A percentile compares a stretch with the other conserved stretches of the same genome.
These are phyloP conservation scores for Exserohilum turcica DNA, from an alignment of 2,329 filamentous ascomycete genomes.

Conservation along the genomic window DNA sequence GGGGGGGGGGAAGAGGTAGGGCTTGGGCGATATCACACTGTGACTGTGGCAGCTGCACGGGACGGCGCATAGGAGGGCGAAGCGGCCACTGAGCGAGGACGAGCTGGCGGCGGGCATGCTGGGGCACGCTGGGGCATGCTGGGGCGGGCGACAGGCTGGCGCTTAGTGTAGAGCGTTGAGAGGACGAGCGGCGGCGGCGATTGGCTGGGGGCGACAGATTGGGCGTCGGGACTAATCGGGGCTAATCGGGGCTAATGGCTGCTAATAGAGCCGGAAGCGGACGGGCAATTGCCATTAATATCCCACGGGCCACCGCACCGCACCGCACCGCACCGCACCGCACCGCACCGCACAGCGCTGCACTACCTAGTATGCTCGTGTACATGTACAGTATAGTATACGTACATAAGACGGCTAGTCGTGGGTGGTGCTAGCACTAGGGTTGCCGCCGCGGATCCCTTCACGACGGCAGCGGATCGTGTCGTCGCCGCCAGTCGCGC, in stretches of 20 bases:
- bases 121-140: constrained; percentile 6
- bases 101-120: constrained; percentile 27
- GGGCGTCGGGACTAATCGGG: too few species aligned
- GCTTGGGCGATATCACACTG: constrained; percentile 37
- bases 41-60: constrained; percentile 35
- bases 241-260: too few species aligned
- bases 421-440: constrained; percentile 3
- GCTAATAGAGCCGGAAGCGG: constrained; percentile 36
- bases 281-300: constrained; percentile 43
- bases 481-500: constrained; percentile 24
- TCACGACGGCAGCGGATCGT: constrained; percentile 31
- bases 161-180: constrained; percentile 42
- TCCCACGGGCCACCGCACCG: constrained; percentile 24
- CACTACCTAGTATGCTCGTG: too few species aligned
- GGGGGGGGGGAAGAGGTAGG: constrained; percentile 41
- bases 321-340: too few species aligned
- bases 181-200: constrained; percentile 31
- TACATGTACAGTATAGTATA: too few species aligned
- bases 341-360: too few species aligned
- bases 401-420: too few species aligned
- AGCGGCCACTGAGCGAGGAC: constrained; percentile 35
- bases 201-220: constrained; percentile 33
- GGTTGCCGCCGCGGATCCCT: constrained; percentile 16
- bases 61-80: constrained; percentile 37
- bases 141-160: constrained; percentile 37